A percentile compares a stretch with the other conserved stretches of the same genome.
These are phyloP conservation scores for Suillus fuscotomentosus DNA, from an alignment of 768 basidiomycete genomes.

Conservation along the genomic window DNA sequence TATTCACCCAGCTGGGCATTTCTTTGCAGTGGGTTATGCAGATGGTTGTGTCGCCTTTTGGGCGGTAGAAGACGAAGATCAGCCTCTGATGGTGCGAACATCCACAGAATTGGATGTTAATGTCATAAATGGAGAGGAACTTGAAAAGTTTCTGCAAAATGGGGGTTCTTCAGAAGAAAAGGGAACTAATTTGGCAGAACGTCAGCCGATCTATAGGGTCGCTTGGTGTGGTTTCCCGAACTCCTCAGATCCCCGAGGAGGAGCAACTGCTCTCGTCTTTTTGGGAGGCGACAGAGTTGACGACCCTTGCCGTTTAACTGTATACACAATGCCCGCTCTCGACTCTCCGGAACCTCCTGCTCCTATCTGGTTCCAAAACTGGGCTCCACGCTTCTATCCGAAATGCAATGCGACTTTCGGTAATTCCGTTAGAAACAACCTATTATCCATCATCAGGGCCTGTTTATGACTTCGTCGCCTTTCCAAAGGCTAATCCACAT, in stretches of 20 bases:
- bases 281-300: slow-evolving; percentile 69
- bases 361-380: slow-evolving; percentile 15
- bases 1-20: slow-evolving; percentile 71
- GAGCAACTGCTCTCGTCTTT: slow-evolving; percentile 70
- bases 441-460: slow-evolving; percentile 59
- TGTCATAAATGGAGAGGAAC: slow-evolving; percentile 44
- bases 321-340: slow-evolving; percentile 68
- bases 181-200: slow-evolving; percentile 12
- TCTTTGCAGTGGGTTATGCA: slow-evolving; percentile 77
- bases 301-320: slow-evolving; percentile 60
- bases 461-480: slow-evolving; percentile 75
- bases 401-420: slow-evolving; percentile 62
- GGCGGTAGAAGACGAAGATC: slow-evolving; percentile 75
- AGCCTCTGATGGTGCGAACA: slow-evolving; percentile 73
- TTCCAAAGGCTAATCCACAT: slow-evolving; percentile 72
- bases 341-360: slow-evolving; percentile 49
- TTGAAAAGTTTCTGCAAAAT: slow-evolving; percentile 37
- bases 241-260: slow-evolving; percentile 61
- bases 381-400: slow-evolving; percentile 44
- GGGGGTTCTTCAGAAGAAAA: slow-evolving; percentile 20
- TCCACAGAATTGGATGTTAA: slow-evolving; percentile 57
- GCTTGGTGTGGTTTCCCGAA: slow-evolving; percentile 80
- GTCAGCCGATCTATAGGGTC: slow-evolving; percentile 86
- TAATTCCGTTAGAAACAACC: slow-evolving; percentile 45
- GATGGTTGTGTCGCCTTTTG: slow-evolving; percentile 87